phyloP scores from a whole-genome alignment of 768 basidiomycete genomes.

The Leccinum rimulosum region DNA sequence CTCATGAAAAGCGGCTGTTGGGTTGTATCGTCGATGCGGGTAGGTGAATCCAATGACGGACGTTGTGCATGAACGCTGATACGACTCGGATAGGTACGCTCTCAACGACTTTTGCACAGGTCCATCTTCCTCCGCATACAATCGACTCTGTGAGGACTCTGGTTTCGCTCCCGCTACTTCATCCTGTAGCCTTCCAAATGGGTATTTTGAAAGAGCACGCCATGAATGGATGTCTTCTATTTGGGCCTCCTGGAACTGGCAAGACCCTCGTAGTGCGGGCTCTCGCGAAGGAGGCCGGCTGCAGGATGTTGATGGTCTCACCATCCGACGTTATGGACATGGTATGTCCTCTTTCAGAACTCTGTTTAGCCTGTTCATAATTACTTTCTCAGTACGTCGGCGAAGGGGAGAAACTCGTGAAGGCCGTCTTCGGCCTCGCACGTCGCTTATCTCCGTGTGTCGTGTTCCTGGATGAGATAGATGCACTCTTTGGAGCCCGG shows the following conservation, averaged over 20 bases:
- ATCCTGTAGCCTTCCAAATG: constrained; percentile 82
- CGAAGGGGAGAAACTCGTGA: constrained; percentile 87
- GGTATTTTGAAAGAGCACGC: constrained; percentile 90
- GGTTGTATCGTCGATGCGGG: constrained; percentile 85
- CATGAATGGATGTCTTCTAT: constrained; percentile 88
- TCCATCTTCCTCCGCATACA: constrained; percentile 84
- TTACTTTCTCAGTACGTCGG: constrained; percentile 64
- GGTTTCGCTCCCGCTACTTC: constrained; percentile 83
- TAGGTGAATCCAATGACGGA: constrained; percentile 29
- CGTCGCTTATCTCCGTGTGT: constrained; percentile 86
- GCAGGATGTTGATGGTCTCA: constrained; percentile 86
- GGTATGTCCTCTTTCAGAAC: constrained; percentile 44
- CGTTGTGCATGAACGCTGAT: constrained; percentile 4
- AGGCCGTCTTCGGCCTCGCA: constrained; percentile 85
- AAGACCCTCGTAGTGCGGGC: constrained; percentile 90
- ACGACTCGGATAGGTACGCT: constrained; percentile 50
- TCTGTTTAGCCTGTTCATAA: constrained; percentile 1
- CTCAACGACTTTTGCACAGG: constrained; percentile 82
- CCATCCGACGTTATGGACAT: constrained; percentile 97
- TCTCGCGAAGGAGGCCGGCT: constrained; percentile 90
- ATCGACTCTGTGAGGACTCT: constrained; percentile 91
- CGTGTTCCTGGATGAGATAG: constrained; percentile 92
- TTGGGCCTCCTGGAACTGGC: constrained; percentile 92
- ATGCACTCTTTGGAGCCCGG: constrained; percentile 88
- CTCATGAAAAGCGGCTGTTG: constrained; percentile 78